phyloP scores from a whole-genome alignment of 768 basidiomycete species.

The Baorangia bicolor region DNA sequence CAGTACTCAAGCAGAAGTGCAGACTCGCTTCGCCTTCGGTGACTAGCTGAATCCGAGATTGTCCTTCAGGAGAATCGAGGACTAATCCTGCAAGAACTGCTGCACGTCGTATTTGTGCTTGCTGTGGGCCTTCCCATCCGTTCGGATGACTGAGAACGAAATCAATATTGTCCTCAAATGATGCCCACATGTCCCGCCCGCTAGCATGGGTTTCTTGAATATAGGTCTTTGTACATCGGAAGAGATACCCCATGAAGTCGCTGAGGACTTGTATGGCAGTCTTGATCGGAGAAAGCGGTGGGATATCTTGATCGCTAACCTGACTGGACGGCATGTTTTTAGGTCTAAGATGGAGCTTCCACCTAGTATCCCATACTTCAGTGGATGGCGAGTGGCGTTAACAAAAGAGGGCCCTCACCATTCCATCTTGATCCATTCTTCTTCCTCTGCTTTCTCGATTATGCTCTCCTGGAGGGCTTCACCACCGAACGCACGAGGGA shows the following conservation, averaged over 20 bases:
- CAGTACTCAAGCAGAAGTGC: constrained; percentile 45
- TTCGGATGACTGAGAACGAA: constrained; percentile 50
- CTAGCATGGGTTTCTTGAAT: constrained; percentile 46
- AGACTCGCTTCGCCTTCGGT: constrained; percentile 56
- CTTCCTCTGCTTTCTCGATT: constrained; percentile 41
- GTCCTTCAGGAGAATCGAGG: constrained; percentile 35
- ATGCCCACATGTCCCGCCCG: constrained; percentile 41
- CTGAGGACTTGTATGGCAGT: constrained; percentile 43
- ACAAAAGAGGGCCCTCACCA: constrained; percentile 20
- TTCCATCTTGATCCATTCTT: constrained; percentile 31
- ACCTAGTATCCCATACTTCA: constrained; percentile 24
- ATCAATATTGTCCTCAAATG: constrained; percentile 40
- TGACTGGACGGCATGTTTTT: constrained; percentile 20
- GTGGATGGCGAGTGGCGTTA: background rate
- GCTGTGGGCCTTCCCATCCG: constrained; percentile 48
- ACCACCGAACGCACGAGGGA: constrained; percentile 42
- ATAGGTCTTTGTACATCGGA: constrained; percentile 41
- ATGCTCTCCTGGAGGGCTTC: constrained; percentile 42
- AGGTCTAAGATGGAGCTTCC: constrained; percentile 38
- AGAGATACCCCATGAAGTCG: constrained; percentile 51
- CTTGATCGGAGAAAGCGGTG: constrained; percentile 43
- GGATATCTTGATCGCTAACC: constrained; percentile 35
- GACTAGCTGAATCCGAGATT: constrained; percentile 42
- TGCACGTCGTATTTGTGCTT: constrained; percentile 43
- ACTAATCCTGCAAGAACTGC: constrained; percentile 42